Conservation (phyloP, 441 rosid genomes). For the Populus hybrid region DNA sequence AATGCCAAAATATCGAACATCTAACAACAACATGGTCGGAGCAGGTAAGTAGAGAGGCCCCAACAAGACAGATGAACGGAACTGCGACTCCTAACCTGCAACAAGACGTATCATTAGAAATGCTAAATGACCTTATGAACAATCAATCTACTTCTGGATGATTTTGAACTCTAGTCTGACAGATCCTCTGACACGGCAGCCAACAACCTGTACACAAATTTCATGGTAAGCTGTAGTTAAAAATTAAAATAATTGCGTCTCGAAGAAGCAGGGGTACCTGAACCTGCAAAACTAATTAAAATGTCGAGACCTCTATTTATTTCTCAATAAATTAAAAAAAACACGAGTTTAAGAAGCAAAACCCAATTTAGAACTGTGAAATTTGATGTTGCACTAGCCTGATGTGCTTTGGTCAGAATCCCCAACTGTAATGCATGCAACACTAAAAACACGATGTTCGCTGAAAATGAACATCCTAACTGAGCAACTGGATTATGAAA, state of each 20-base stretch:
- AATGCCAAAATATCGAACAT: background rate
- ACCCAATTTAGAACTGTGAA: constrained; percentile 26
- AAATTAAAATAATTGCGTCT: constrained; percentile 20
- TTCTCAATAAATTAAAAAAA: background rate
- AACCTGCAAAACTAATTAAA: constrained; percentile 43
- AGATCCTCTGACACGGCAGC: constrained; percentile 1
- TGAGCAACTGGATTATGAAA: background rate
- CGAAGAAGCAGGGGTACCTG: constrained; percentile 40
- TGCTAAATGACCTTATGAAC: too few relatives aligned
- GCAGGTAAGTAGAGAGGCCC: background rate
- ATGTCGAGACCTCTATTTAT: constrained; percentile 5
- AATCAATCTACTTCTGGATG: background rate
- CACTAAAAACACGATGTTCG: background rate
- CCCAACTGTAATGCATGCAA: constrained; percentile 28
- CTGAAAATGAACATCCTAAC: background rate
- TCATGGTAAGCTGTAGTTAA: constrained; percentile 24
- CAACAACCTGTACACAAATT: constrained; percentile 35
- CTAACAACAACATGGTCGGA: background rate
- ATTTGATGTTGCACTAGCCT: constrained; percentile 27
- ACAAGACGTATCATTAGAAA: background rate
- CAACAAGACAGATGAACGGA: background rate
- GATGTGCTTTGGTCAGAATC: constrained; percentile 19
- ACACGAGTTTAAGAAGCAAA: constrained; percentile 12
- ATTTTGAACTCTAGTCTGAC: background rate
- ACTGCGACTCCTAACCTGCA: background rate